These are phyloP conservation scores for Funneliformis mosseae DNA, from an alignment of 192 early-diverging fungal genomes.

Conservation along the genomic window DNA sequence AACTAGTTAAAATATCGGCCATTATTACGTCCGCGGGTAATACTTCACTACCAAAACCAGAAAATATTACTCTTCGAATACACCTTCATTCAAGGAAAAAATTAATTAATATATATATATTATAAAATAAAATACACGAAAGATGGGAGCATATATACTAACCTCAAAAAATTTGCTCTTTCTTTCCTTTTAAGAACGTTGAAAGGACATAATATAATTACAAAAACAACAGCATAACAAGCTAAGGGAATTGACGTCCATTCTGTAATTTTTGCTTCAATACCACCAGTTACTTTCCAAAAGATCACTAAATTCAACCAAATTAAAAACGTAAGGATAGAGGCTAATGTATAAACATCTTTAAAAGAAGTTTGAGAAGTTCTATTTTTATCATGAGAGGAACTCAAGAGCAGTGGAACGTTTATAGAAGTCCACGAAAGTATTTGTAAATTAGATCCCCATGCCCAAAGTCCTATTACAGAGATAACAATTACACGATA, in stretches of 20 bases:
- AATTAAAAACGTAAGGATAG: conserved; percentile 43
- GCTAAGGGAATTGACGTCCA: conserved; percentile 49
- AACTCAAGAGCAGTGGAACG: conserved; percentile 44
- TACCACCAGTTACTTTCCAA: conserved; percentile 43
- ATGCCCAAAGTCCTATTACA: conserved; percentile 61
- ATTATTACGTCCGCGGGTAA: conserved; percentile 82
- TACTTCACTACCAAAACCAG: conserved; percentile 55
- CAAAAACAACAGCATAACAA: conserved; percentile 46
- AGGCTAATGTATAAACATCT: conserved; percentile 53
- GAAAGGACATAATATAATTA: conserved; percentile 52
- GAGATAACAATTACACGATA: conserved; percentile 55
- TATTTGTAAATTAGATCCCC: conserved; percentile 58
- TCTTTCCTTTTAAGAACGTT: conserved; percentile 53
- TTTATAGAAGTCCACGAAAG: conserved; percentile 50
- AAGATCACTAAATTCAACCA: conserved; percentile 52
- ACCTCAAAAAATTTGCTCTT: conserved; percentile 57
- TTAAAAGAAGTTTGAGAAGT: conserved; percentile 21
- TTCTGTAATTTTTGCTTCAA: conserved; percentile 13
- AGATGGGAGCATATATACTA: not conserved
- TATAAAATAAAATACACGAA: not conserved
- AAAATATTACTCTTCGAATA: conserved; percentile 51
- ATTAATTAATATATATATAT: not conserved
- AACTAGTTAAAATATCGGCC: conserved; percentile 94
- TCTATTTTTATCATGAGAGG: conserved; percentile 23
- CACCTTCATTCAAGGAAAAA: conserved; percentile 43